These are phyloP conservation scores for Starmerella potacharoeniae DNA, from an alignment of 805 yeast species.

Conservation along the genomic window DNA sequence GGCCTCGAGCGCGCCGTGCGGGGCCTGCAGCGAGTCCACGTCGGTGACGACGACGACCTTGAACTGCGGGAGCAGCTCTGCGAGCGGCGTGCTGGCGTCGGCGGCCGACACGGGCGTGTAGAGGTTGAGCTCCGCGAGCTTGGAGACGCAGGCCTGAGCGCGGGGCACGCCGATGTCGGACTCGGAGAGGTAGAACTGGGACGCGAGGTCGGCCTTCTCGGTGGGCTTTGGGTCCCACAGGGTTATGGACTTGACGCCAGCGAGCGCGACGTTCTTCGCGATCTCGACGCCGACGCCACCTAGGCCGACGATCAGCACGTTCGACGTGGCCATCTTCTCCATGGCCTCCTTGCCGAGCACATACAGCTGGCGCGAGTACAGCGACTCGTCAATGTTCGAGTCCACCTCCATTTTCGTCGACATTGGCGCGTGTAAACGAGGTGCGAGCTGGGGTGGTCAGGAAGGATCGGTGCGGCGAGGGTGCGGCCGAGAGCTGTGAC, in stretches of 20 bases:
- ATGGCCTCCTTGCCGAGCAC: conserved; percentile 97
- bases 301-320: conserved; percentile 81
- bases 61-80: conserved; percentile 42
- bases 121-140: conserved; percentile 69
- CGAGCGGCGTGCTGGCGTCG: conserved; percentile 35
- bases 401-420: conserved; percentile 9
- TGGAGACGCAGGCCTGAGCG: conserved; percentile 57
- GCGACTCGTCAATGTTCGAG: conserved; percentile 65
- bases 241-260: conserved; percentile 89
- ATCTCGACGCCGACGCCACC: conserved; percentile 92
- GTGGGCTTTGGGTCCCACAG: conserved; percentile 72
- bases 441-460: not conserved
- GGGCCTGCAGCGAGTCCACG: conserved; percentile 36
- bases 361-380: conserved; percentile 89
- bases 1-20: conserved; percentile 39
- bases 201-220: conserved; percentile 58
- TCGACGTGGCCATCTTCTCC: conserved; percentile 90
- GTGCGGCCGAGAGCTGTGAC: not conserved
- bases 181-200: conserved; percentile 73
- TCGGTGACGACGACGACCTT: conserved; percentile 85
- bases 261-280: conserved; percentile 90
- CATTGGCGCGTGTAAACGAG: not conserved
- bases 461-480: not conserved
- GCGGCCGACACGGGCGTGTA: conserved; percentile 78
- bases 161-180: conserved; percentile 67